Base-by-base conservation (phyloP, 805 yeast genomes). In the Candida ulmi region DNA sequence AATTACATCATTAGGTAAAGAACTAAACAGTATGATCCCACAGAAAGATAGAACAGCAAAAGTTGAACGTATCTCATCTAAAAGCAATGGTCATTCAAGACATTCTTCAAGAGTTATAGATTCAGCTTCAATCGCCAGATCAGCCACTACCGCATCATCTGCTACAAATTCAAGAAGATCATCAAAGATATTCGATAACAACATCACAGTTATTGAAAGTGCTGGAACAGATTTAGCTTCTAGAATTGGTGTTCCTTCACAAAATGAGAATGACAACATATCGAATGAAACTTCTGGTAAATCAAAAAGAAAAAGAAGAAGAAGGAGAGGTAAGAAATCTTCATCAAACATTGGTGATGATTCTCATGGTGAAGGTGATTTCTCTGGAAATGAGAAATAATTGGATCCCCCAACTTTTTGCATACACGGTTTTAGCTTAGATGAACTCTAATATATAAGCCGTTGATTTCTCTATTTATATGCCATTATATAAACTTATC, bases 11-110 rank as follows among this genome's bases (percentile, higher is more conserved):
- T 19, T 54, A 8, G 45, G 50, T 11, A 51, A 44, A 28, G 57
- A 53, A 8, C 38, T 55, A 24, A 54, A 52, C 33, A 37, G 43
- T 9, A 28, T 44, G 2, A 52, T 52, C 9, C 57, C 58, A 32
- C 17, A 30, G 8, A 43, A 46, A 12, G 56, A 54, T 33, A 42
- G 56, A 30, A 29, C 31, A 2, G 36, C 46, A 3, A 33, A 43
- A 15, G 21, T 46, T 6, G 46, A 44, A 8, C 23, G 41, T 13
- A 42, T 35, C n/a, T n/a, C n/a, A 2, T 25, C 16, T 27, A 44
- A 42, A 40, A 18, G 39, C 11, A 44, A 36, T 15, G 37, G 45
- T 19, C 13, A 31, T 19, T 33, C 38, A 26, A 37, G 29, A 30
- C 29, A 24, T 4, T 30, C 30, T 2, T 36, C 38, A 29, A 21